These are phyloP conservation scores for Kwoniella dendrophila DNA, from an alignment of 768 basidiomycete species.

Conservation along the genomic window DNA sequence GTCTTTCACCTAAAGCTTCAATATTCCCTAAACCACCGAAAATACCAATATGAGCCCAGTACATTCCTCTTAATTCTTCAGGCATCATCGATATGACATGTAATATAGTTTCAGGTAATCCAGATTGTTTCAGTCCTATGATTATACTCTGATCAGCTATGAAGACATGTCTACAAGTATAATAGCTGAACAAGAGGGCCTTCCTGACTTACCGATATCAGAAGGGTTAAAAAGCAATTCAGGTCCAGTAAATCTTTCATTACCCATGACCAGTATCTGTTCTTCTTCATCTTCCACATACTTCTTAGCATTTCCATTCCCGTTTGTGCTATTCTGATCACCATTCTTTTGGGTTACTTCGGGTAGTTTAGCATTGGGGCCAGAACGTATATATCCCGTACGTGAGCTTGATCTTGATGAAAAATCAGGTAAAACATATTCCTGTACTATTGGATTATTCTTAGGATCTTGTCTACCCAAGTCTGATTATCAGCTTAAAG, in stretches of 20 bases:
- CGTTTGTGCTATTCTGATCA: conserved; percentile 32
- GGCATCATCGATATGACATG: conserved; percentile 75
- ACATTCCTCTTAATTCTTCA: conserved; percentile 82
- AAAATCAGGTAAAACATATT: conserved; percentile 89
- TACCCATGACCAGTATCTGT: conserved; percentile 76
- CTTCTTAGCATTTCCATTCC: not conserved
- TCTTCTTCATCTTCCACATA: conserved; percentile 57
- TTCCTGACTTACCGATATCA: conserved; percentile 78
- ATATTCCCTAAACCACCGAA: conserved; percentile 82
- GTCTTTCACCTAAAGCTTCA: conserved; percentile 69
- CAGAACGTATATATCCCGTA: conserved; percentile 59
- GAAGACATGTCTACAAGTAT: no score
- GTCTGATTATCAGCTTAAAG: no score
- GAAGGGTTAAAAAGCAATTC: conserved; percentile 87
- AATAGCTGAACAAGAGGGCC: no score
- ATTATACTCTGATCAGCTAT: no score
- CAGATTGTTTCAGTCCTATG: conserved; percentile 77
- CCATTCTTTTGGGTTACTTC: conserved; percentile 46
- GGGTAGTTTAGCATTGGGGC: conserved; percentile 39
- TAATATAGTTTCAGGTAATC: conserved; percentile 74
- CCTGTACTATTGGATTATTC: conserved; percentile 72
- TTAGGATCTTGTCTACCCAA: conserved; percentile 58
- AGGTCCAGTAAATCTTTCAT: conserved; percentile 89
- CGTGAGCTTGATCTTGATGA: conserved; percentile 59
- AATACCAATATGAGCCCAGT: conserved; percentile 90